These are phyloP conservation scores for Pseudovirgaria hyperparasitica DNA, from an alignment of 2,329 filamentous ascomycete genomes.

Conservation along the genomic window DNA sequence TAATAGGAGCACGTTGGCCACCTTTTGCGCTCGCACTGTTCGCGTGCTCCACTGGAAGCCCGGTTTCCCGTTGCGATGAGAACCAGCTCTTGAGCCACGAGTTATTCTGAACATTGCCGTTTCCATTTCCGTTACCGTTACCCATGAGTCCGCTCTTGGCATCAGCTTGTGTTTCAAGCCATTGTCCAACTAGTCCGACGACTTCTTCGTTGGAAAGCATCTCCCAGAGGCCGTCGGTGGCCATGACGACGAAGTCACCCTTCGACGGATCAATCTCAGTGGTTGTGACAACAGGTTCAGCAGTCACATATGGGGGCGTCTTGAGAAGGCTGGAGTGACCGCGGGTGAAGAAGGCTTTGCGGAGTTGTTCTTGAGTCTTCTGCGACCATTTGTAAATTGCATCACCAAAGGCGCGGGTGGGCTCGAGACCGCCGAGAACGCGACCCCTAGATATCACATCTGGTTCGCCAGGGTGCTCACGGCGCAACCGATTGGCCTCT, in stretches of 20 bases:
- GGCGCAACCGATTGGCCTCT: conserved; percentile 70
- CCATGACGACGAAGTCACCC: conserved; percentile 91
- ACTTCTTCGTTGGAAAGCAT: conserved; percentile 99
- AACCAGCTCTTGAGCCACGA: conserved; percentile 67
- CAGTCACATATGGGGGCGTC: conserved; percentile 93
- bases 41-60: conserved; percentile 63
- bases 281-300: conserved; percentile 86
- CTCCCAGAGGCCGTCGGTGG: conserved; percentile 95
- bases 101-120: conserved; percentile 18
- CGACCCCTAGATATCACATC: conserved; percentile 80
- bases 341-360: conserved; percentile 76
- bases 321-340: conserved; percentile 64
- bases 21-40: conserved; percentile 34
- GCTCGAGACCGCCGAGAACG: conserved; percentile 83
- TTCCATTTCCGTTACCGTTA: no score
- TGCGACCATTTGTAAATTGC: conserved; percentile 92
- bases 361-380: conserved; percentile 72
- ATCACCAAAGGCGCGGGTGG: conserved; percentile 88
- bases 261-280: conserved; percentile 81
- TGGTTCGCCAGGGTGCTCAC: conserved; percentile 79
- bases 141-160: conserved; percentile 23
- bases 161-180: conserved; percentile 68
- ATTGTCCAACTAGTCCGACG: conserved; percentile 88
- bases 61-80: conserved; percentile 35
- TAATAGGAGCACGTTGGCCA: conserved; percentile 78